phyloP scores from a whole-genome alignment of 2,329 filamentous ascomycete species.

The Trichoderma arundinaceum region DNA sequence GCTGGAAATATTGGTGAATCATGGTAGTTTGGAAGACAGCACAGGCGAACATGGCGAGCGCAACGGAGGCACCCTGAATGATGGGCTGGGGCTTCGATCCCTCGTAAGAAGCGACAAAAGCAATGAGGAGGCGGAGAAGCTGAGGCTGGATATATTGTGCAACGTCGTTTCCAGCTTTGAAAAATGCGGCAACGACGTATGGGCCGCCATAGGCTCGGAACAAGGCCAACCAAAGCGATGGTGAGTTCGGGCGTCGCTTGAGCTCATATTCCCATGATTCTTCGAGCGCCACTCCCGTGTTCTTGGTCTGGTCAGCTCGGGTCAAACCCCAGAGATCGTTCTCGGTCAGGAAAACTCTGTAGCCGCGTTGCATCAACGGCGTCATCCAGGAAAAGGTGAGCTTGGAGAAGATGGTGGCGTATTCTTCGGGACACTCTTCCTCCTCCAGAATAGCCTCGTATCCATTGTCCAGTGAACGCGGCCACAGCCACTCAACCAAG shows the following conservation, averaged over 20 bases:
- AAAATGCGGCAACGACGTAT: conserved; percentile 79
- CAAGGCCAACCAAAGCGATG: conserved; percentile 82
- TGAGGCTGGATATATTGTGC: conserved; percentile 92
- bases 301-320: conserved; percentile 76
- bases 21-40: conserved; percentile 86
- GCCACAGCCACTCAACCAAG: conserved; percentile 81
- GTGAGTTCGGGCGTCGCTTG: conserved; percentile 62
- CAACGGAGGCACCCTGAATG: conserved; percentile 84
- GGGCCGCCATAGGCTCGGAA: conserved; percentile 84
- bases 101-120: conserved; percentile 80
- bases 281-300: conserved; percentile 73
- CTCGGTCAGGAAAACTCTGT: conserved; percentile 88
- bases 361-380: conserved; percentile 93
- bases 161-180: conserved; percentile 87
- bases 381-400: conserved; percentile 99
- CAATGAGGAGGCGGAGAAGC: conserved; percentile 80
- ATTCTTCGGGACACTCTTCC: conserved; percentile 77
- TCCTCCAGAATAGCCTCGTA: conserved; percentile 65
- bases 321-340: conserved; percentile 95
- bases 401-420: conserved; percentile 90
- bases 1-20: conserved; percentile 97
- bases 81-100: conserved; percentile 72
- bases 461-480: conserved; percentile 69
- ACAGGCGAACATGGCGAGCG: conserved; percentile 87
- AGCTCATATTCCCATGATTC: conserved; percentile 79